phyloP scores from a whole-genome alignment of 108 stramenopile species.

The Conticribra guillardii region DNA sequence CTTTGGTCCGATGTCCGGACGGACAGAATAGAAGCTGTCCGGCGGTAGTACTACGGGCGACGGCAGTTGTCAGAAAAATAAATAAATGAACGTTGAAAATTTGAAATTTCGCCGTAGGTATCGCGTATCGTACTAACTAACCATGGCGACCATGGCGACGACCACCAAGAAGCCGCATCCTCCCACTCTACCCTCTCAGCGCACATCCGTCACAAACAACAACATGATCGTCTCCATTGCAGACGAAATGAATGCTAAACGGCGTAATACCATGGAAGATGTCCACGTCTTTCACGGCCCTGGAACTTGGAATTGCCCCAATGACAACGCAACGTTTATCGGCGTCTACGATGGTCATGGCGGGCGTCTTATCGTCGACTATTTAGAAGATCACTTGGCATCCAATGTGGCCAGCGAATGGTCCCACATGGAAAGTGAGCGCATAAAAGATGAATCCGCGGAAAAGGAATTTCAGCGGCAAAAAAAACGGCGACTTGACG shows the following conservation, averaged over 20 bases:
- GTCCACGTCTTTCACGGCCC: slow-evolving; percentile 67
- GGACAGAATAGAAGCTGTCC: too few species aligned
- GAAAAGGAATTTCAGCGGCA: too few species aligned
- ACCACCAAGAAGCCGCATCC: too few species aligned
- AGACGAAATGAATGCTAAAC: slow-evolving; percentile 94
- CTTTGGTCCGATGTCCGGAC: too few species aligned
- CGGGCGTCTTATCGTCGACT: slow-evolving; percentile 92
- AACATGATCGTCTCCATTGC: slow-evolving; percentile 48
- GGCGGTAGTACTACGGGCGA: too few species aligned
- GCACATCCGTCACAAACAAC: slow-evolving; percentile 1
- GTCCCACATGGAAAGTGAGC: slow-evolving; percentile 12
- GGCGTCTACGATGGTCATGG: slow-evolving; percentile 98
- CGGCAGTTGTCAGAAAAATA: too few species aligned
- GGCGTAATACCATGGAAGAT: slow-evolving; percentile 96
- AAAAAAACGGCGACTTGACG: slow-evolving; percentile 12
- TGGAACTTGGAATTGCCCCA: slow-evolving; percentile 61
- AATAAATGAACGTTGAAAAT: neutral
- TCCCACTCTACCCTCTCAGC: too few species aligned
- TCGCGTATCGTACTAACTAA: too few species aligned
- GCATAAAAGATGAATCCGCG: neutral
- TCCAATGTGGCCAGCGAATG: slow-evolving; percentile 88
- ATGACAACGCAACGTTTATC: slow-evolving; percentile 71
- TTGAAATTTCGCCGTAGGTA: neutral
- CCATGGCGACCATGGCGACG: too few species aligned
- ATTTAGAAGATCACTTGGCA: slow-evolving; percentile 79